phyloP scores from a whole-genome alignment of 164 flowering plant species.

The Vitis cinerea region DNA sequence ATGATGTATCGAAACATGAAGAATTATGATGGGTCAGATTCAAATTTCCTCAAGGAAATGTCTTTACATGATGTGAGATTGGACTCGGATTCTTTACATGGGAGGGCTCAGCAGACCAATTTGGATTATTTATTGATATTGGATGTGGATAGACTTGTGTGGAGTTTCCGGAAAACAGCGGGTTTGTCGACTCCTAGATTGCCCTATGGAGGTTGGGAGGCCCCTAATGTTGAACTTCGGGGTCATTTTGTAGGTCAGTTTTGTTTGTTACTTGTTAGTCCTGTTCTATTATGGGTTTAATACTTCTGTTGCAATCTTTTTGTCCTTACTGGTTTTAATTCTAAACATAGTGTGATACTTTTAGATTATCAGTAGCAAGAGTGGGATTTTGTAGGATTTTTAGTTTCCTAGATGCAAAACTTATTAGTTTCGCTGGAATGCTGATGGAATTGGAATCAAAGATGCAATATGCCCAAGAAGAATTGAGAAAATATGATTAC shows the following conservation, averaged over 20 bases:
- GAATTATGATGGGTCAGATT: slow-evolving; percentile 18
- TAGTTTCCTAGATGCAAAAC: not conserved
- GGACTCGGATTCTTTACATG: slow-evolving; percentile 49
- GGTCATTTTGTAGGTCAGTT: slow-evolving; percentile 94
- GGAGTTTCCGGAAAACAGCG: slow-evolving; percentile 87
- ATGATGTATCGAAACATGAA: slow-evolving; percentile 62
- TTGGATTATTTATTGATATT: slow-evolving; percentile 81
- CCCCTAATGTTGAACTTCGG: slow-evolving; percentile 61
- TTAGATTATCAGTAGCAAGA: not conserved
- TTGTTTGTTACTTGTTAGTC: not conserved
- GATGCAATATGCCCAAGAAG: not conserved
- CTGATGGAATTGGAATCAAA: not conserved
- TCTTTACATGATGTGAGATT: slow-evolving; percentile 76
- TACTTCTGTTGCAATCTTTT: not conserved
- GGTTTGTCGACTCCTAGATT: slow-evolving; percentile 61
- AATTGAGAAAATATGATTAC: not conserved
- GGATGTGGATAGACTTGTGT: slow-evolving; percentile 78
- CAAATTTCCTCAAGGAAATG: slow-evolving; percentile 58
- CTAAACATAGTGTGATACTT: not conserved
- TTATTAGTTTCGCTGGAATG: not conserved
- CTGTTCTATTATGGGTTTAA: not conserved
- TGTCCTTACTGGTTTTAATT: not conserved
- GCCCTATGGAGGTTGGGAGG: slow-evolving; percentile 91
- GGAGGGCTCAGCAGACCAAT: slow-evolving; percentile 83
- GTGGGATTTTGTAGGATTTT: not conserved